Base-by-base conservation (phyloP, 371 early-diverging fungal species). In the Coemansia sp. region DNA sequence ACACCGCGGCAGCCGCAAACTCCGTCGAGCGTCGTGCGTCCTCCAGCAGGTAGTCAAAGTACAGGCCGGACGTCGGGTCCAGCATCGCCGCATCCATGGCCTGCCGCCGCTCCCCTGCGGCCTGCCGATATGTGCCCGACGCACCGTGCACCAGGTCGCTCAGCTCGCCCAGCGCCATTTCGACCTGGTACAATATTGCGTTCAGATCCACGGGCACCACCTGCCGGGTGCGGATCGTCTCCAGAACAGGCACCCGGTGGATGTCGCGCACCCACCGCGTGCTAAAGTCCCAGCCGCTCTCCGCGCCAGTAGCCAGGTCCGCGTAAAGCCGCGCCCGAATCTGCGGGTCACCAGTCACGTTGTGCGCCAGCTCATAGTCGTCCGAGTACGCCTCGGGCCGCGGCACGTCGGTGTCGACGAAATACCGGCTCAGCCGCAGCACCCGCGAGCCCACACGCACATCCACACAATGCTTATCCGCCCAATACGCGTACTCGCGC, bases 261-360 rank as follows among this genome's bases (percentile, higher is more conserved):
- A 82, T 73, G 40, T 70, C 45, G 8, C 63, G 70, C 5, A 88
- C 76, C 81, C 81, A 81, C 35, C 94, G 82, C 2, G 86, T 81
- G 16, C 88, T 85, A 67, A 87, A 95, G 77, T 95, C 95, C 92
- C 92, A 92, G 8, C 96, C 97, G 14, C 89, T 84, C 76, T 96
- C 95, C 3, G 97, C 92, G 26, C 86, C 92, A 0, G 93, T 81
- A 14, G 90, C 90, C 51, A 93, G 66, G 42, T 93, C 86, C 1
- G 83, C 78, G 67, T 86, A 93, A 10, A 89, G 59, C 2, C 47
- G 63, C 4, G 56, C 53, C 42, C 81, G 82, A 1, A 66, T 61
- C 0, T 55, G 63, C 0, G 58, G 51, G 39, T 77, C 78, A 11
- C 68, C 43, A 4, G 75, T 77, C 35, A 63, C 76, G 13, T 65